These are phyloP conservation scores for Botryotinia globosa DNA, from an alignment of 2,329 filamentous ascomycete genomes.

Conservation along the genomic window DNA sequence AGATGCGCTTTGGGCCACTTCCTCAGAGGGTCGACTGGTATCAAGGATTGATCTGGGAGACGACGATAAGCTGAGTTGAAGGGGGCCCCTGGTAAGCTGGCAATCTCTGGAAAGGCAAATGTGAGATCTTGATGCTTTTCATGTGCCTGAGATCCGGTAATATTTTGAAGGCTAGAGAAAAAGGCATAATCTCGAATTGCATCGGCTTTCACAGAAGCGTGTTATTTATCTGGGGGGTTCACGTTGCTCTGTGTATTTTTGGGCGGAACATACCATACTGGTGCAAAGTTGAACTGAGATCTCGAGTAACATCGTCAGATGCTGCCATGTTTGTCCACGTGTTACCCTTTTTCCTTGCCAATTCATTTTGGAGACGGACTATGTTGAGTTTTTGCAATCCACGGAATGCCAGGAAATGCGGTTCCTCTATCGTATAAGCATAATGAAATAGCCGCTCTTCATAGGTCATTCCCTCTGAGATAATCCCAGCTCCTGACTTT, in stretches of 20 bases:
- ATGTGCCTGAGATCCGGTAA: neutral
- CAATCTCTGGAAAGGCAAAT: neutral
- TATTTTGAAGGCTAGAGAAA: neutral
- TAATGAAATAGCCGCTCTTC: too few relatives aligned
- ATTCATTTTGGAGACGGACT: too few relatives aligned
- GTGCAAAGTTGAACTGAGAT: neutral
- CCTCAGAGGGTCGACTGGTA: neutral
- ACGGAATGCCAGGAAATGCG: too few relatives aligned
- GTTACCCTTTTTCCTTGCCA: too few relatives aligned
- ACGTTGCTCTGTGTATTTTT: too few relatives aligned
- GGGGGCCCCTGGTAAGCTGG: neutral
- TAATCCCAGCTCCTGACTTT: too few relatives aligned
- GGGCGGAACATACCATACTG: neutral
- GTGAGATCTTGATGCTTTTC: neutral
- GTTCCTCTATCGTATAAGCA: too few relatives aligned
- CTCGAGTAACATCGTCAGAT: too few relatives aligned
- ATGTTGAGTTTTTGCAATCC: too few relatives aligned
- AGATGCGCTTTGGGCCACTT: neutral
- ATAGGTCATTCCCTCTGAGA: too few relatives aligned
- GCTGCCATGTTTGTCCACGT: too few relatives aligned
- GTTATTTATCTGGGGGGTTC: too few relatives aligned
- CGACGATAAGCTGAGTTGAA: neutral
- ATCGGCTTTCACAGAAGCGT: neutral
- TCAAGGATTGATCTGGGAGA: neutral
- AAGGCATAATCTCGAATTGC: constrained; percentile 1